phyloP scores from a whole-genome alignment of 1,284 basidiomycete genomes.

The Golubevia pallescens region DNA sequence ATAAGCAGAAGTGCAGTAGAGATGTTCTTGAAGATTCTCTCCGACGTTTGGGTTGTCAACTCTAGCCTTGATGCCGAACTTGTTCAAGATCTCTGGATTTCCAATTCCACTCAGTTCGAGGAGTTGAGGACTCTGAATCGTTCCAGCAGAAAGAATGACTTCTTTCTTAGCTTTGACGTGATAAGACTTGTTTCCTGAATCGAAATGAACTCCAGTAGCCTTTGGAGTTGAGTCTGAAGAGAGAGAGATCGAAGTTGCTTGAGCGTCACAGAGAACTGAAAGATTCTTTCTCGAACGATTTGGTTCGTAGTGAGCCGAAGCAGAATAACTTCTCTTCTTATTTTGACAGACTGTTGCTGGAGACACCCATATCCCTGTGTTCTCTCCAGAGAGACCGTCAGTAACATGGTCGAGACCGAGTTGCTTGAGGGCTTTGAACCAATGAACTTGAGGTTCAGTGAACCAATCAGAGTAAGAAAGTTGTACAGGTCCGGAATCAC shows the following conservation, averaged over 20 bases:
- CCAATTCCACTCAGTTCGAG: conserved; percentile 46
- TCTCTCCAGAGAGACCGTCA: conserved; percentile 30
- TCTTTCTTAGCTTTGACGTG: conserved; percentile 34
- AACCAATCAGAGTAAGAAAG: conserved; percentile 44
- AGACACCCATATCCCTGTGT: conserved; percentile 38
- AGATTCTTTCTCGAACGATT: conserved; percentile 26
- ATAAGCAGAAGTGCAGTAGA: conserved; percentile 40
- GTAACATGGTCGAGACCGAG: conserved; percentile 21
- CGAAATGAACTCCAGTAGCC: conserved; percentile 33
- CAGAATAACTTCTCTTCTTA: conserved; percentile 22
- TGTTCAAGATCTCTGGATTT: conserved; percentile 22
- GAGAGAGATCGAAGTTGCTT: conserved; percentile 29
- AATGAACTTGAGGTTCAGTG: conserved; percentile 33
- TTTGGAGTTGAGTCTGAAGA: conserved; percentile 15
- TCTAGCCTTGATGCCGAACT: conserved; percentile 21
- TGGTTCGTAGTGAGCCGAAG: conserved; percentile 36
- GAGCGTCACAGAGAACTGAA: conserved; percentile 37
- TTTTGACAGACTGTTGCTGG: conserved; percentile 25
- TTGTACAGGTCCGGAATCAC: conserved; percentile 28
- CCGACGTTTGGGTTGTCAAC: conserved; percentile 35
- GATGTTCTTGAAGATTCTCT: conserved; percentile 57
- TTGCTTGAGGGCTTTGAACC: conserved; percentile 31
- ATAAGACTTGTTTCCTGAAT: conserved; percentile 21
- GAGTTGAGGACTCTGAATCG: conserved; percentile 36
- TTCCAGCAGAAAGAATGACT: conserved; percentile 38